Conservation (phyloP, 768 basidiomycete genomes). For the Lentinula lateritia region DNA sequence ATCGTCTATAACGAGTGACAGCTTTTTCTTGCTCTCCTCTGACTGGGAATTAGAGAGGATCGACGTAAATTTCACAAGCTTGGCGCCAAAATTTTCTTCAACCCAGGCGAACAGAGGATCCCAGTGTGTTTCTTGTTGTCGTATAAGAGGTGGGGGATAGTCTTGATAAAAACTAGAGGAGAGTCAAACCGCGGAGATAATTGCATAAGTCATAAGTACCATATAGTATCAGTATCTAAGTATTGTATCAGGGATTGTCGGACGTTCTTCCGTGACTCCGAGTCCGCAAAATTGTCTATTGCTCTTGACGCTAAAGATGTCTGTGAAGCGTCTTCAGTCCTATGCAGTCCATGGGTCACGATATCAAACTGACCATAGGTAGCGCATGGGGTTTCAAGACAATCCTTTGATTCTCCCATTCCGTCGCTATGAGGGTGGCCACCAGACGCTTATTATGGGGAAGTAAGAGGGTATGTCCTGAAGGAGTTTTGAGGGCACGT, state of each 20-base stretch:
- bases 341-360: not conserved
- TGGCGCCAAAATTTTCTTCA: slow-evolving; percentile 54
- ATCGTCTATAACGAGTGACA: slow-evolving; percentile 49
- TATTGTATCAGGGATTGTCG: slow-evolving; percentile 71
- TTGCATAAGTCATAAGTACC: slow-evolving; percentile 35
- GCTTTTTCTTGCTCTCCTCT: slow-evolving; percentile 54
- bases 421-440: slow-evolving; percentile 83
- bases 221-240: slow-evolving; percentile 92
- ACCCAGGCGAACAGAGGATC: slow-evolving; percentile 83
- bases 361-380: slow-evolving; percentile 60
- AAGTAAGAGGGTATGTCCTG: slow-evolving; percentile 68
- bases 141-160: slow-evolving; percentile 67
- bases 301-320: slow-evolving; percentile 90
- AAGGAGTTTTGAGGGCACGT: slow-evolving; percentile 83
- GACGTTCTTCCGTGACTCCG: slow-evolving; percentile 53
- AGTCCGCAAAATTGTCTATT: slow-evolving; percentile 68
- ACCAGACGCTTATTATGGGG: slow-evolving; percentile 66
- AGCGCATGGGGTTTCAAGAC: slow-evolving; percentile 86
- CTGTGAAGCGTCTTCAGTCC: slow-evolving; percentile 32
- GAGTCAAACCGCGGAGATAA: not conserved
- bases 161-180: slow-evolving; percentile 75
- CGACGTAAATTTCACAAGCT: slow-evolving; percentile 66
- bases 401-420: slow-evolving; percentile 93
- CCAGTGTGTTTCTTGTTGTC: slow-evolving; percentile 82
- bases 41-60: slow-evolving; percentile 70